These are phyloP conservation scores for Acidiella bohemica DNA, from an alignment of 495 filamentous ascomycete species.

Conservation along the genomic window DNA sequence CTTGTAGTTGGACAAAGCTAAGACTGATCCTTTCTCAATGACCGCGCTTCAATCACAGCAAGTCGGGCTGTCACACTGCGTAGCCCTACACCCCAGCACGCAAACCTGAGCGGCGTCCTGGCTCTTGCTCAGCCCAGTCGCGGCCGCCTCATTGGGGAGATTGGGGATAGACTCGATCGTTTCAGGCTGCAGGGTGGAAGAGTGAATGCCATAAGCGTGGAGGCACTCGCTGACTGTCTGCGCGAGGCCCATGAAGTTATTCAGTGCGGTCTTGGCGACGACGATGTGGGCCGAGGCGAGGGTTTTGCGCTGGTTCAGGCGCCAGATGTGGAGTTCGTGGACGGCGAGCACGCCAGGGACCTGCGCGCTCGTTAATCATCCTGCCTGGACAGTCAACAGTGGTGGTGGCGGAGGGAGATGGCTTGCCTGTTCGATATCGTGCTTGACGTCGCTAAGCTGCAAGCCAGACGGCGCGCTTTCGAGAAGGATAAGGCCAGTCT, in stretches of 20 bases:
- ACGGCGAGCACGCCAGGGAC: conserved; percentile 35
- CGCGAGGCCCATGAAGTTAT: conserved; percentile 32
- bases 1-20: too few relatives aligned
- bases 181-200: conserved; percentile 40
- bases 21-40: too few relatives aligned
- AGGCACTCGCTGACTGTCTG: conserved; percentile 37
- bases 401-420: too few relatives aligned
- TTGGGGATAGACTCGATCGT: too few relatives aligned
- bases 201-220: conserved; percentile 41
- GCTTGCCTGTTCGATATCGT: conserved; percentile 32
- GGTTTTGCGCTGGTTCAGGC: conserved; percentile 37
- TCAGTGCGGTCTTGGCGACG: too few relatives aligned
- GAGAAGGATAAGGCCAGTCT: conserved; percentile 26
- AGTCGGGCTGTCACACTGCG: too few relatives aligned
- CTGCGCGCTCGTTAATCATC: conserved; percentile 14
- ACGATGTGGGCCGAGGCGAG: conserved; percentile 39
- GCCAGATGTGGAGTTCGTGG: conserved; percentile 43
- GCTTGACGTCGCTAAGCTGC: conserved; percentile 15
- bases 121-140: too few relatives aligned
- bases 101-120: too few relatives aligned
- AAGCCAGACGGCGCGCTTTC: conserved; percentile 21
- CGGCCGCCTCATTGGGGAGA: too few relatives aligned
- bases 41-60: too few relatives aligned
- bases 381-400: too few relatives aligned
- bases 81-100: too few relatives aligned